These are phyloP conservation scores for Pleurotus platypus DNA, from an alignment of 768 basidiomycete species.

Conservation along the genomic window DNA sequence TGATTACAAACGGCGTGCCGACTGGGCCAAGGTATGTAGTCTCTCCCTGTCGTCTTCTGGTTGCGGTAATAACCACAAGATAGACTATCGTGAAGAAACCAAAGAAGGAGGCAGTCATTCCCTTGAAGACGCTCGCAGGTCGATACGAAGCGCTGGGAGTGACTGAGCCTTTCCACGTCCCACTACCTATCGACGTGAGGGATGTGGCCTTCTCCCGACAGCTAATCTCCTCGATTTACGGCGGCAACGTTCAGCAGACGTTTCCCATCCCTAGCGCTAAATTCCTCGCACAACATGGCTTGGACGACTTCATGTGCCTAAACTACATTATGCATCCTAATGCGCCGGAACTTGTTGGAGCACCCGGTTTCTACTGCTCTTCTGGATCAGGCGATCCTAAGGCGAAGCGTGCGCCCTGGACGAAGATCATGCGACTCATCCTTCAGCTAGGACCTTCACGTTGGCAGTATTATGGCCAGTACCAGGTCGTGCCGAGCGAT, in stretches of 20 bases:
- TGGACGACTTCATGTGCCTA: conserved; percentile 29
- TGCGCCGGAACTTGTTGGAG: conserved; percentile 30
- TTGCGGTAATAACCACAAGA: background rate
- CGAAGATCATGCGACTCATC: conserved; percentile 1
- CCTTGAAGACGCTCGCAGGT: conserved; percentile 6
- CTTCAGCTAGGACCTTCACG: conserved; percentile 10
- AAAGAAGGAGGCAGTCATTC: conserved; percentile 6
- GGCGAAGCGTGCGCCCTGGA: background rate
- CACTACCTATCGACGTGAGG: conserved; percentile 18
- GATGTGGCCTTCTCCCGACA: conserved; percentile 24
- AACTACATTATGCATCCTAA: conserved; percentile 28
- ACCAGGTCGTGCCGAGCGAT: conserved; percentile 10
- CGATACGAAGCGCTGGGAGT: conserved; percentile 17
- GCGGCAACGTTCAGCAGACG: conserved; percentile 27
- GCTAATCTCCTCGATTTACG: conserved; percentile 28
- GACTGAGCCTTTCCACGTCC: conserved; percentile 19
- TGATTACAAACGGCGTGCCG: background rate
- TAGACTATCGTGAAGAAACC: conserved; percentile 18
- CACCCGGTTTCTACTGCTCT: conserved; percentile 28
- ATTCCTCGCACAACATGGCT: conserved; percentile 22
- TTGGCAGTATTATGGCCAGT: conserved; percentile 30
- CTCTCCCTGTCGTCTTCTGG: background rate
- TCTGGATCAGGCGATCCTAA: background rate
- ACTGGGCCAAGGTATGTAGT: background rate
- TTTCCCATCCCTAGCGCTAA: conserved; percentile 18